phyloP scores from a whole-genome alignment of 176 grass and related monocot species.

The Hyparrhenia diplandra region DNA sequence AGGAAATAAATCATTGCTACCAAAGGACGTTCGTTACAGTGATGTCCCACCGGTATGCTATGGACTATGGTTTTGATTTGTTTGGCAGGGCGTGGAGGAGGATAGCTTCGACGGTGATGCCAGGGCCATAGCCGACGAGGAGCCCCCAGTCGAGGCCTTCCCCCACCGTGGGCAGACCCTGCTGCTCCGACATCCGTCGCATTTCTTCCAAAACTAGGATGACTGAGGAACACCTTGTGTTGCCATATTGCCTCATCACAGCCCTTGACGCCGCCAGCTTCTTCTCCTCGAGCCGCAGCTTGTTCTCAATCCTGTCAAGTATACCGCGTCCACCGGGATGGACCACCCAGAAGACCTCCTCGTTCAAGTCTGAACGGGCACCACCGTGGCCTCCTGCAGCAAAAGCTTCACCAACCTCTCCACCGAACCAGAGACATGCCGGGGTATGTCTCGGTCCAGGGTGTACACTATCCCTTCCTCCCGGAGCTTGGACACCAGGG shows the following conservation, averaged over 20 bases:
- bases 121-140: slow-evolving; percentile 23
- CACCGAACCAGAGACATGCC: not conserved
- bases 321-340: slow-evolving; percentile 55
- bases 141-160: slow-evolving; percentile 61
- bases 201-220: slow-evolving; percentile 63
- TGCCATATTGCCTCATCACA: slow-evolving; percentile 52
- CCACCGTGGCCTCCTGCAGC: not conserved
- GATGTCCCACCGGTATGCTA: no score
- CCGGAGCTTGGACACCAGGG: not conserved
- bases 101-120: slow-evolving; percentile 6
- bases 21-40: no score
- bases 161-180: not conserved
- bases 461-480: slow-evolving; percentile 12
- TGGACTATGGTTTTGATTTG: no score
- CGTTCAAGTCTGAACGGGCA: slow-evolving; percentile 42
- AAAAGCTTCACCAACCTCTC: not conserved
- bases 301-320: slow-evolving; percentile 45
- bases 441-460: not conserved
- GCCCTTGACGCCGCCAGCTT: slow-evolving; percentile 32
- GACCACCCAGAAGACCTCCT: slow-evolving; percentile 54
- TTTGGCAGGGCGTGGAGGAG: not conserved
- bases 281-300: slow-evolving; percentile 23
- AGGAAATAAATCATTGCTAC: no score
- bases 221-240: slow-evolving; percentile 53
- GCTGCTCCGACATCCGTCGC: not conserved